phyloP scores from a whole-genome alignment of 192 early-diverging fungal genomes.

The Powellomyces hirtus region DNA sequence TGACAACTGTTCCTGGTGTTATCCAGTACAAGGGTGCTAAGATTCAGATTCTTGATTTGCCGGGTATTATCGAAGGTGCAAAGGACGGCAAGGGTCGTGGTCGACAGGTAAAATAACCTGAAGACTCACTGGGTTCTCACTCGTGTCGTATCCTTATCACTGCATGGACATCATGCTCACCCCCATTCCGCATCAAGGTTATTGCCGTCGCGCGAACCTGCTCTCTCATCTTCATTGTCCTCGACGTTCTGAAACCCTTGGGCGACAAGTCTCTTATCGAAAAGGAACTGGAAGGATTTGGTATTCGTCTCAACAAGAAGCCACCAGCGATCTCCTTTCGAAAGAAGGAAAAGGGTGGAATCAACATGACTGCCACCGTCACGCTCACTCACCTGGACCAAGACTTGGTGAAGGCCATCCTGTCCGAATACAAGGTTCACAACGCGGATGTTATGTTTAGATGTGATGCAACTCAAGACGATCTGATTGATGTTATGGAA shows the following conservation, averaged over 20 bases:
- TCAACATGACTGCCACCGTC: slow-evolving; percentile 92
- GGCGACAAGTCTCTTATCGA: slow-evolving; percentile 95
- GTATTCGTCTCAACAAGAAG: slow-evolving; percentile 95
- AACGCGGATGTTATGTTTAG: slow-evolving; percentile 95
- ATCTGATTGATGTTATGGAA: slow-evolving; percentile 97
- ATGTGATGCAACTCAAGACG: slow-evolving; percentile 91
- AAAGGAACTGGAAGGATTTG: slow-evolving; percentile 94
- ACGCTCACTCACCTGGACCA: slow-evolving; percentile 81
- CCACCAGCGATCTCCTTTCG: slow-evolving; percentile 93
- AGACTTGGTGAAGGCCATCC: slow-evolving; percentile 90
- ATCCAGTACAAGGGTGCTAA: slow-evolving; percentile 96
- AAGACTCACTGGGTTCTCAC: too few species aligned
- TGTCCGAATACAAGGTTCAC: slow-evolving; percentile 93
- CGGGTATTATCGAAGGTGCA: slow-evolving; percentile 97
- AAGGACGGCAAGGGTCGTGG: slow-evolving; percentile 99
- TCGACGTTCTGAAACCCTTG: slow-evolving; percentile 96
- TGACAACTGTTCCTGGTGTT: slow-evolving; percentile 97
- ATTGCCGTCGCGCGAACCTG: slow-evolving; percentile 97
- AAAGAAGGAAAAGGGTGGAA: slow-evolving; percentile 98
- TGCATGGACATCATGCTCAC: too few species aligned
- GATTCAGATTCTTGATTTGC: slow-evolving; percentile 98
- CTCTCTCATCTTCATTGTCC: slow-evolving; percentile 92
- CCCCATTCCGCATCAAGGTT: too few species aligned
- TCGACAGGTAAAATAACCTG: slow-evolving; percentile 88
- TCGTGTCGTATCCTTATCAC: too few species aligned